Conservation (phyloP, 208 protist genomes). For the Crithidia thermophila region DNA sequence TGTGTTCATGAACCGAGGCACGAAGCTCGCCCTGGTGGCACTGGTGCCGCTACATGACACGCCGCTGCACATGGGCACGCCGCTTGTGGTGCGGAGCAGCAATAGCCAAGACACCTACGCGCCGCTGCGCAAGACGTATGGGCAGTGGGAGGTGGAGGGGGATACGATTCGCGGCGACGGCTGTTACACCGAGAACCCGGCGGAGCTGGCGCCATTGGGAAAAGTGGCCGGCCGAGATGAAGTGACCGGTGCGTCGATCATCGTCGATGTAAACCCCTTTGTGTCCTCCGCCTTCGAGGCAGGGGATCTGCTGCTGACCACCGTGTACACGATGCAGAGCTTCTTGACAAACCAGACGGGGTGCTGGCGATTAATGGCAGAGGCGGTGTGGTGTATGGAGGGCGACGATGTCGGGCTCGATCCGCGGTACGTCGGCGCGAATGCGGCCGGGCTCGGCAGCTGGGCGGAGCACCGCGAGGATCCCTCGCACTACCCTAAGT, state of each 20-base stretch:
- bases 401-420: constrained; percentile 85
- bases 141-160: constrained; percentile 83
- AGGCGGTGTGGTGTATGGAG: constrained; percentile 88
- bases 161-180: constrained; percentile 74
- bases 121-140: constrained; percentile 72
- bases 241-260: constrained; percentile 54
- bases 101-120: constrained; percentile 71
- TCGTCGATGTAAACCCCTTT: constrained; percentile 81
- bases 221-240: constrained; percentile 62
- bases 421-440: constrained; percentile 64
- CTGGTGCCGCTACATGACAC: constrained; percentile 84
- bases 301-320: constrained; percentile 82
- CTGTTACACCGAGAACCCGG: constrained; percentile 71
- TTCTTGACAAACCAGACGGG: constrained; percentile 79
- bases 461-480: constrained; percentile 66
- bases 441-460: constrained; percentile 50
- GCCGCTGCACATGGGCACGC: constrained; percentile 75
- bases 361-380: constrained; percentile 72
- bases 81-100: constrained; percentile 74
- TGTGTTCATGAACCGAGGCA: constrained; percentile 79
- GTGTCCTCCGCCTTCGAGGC: constrained; percentile 64
- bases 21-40: constrained; percentile 75
- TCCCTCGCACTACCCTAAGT: constrained; percentile 50
- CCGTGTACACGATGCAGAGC: constrained; percentile 85
- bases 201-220: constrained; percentile 71